Evolutionary conservation across 202 grass and related monocot genomes (phyloP), one percentile per base, ranked within the genome.

Genomic region (Digitaria exilis): DNA sequence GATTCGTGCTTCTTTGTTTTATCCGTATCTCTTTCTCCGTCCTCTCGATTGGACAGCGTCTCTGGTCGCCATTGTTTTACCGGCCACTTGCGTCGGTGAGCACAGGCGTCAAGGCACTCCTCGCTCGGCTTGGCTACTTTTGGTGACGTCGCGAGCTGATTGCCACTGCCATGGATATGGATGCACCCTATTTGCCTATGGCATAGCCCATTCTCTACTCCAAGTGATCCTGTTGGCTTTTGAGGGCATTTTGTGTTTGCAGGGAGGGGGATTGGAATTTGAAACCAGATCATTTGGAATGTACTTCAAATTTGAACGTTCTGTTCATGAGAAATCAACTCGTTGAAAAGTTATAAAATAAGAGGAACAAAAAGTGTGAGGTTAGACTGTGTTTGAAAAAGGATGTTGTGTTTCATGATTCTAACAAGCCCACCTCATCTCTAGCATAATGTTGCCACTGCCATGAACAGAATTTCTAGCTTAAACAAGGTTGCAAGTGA

Each of bases 71-170:
- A 13, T 81, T 80, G 65, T 54, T 71, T 85, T 71, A 63, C 77
- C 6, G 14, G 69, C 83, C n/a, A 86, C 65, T 85, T 86, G 87
- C 29, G 35, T 17, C 17, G 78, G 78, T 81, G 77, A 49, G 76
- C 77, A 77, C 71, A 81, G 77, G 81, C 64, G 77, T 81, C 87
- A 81, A 85, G 63, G 70, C 76, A 80, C 62, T 76, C 18, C 75
- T 37, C n/a, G 73, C 86, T 31, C 9, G 62, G 78, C 73, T 3
- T 43, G 67, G 75, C 34, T 64, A 50, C 35, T 44, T 44, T 29
- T 73, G 34, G 25, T 86, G 69, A 80, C 39, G 62, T n/a, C 21
- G 25, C 41, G 26, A 65, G 35, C 22, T 21, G 46, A 73, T 50
- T 26, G 5, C 37, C 37, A 59, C 19, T 30, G 45, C 29, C 29